Conservation (phyloP, 768 basidiomycete genomes). For the Calocera viscosa region DNA sequence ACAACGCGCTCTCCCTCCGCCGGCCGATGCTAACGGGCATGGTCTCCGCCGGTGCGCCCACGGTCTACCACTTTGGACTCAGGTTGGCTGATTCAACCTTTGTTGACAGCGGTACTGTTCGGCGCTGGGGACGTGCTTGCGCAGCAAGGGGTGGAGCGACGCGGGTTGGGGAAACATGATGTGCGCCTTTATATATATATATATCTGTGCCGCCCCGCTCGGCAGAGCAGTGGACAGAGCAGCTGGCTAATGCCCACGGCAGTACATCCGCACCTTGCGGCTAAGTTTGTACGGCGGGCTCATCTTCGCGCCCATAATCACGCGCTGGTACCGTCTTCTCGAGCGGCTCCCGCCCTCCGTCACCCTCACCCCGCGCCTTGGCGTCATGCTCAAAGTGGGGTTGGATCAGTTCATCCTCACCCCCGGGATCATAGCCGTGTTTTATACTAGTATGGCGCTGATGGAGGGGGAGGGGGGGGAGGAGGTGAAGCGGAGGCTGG, state of each 20-base stretch:
- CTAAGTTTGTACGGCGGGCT: constrained; percentile 62
- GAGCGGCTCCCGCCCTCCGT: constrained; percentile 41
- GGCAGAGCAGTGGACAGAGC: too few relatives aligned
- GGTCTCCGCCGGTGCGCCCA: background rate
- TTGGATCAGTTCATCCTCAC: constrained; percentile 71
- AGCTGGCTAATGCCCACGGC: background rate
- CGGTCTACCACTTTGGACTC: background rate
- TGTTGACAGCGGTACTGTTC: constrained; percentile 38
- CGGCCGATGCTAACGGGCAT: background rate
- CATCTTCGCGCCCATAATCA: constrained; percentile 70
- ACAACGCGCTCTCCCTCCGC: background rate
- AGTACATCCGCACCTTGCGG: constrained; percentile 51
- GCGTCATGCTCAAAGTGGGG: constrained; percentile 39
- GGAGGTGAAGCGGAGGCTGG: constrained; percentile 40
- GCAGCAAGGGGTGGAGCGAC: constrained; percentile 69
- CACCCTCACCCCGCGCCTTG: constrained; percentile 1
- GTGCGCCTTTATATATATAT: too few relatives aligned
- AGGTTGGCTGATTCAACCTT: background rate
- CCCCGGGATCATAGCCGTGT: constrained; percentile 47
- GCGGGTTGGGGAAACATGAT: constrained; percentile 55
- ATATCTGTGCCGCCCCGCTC: too few relatives aligned
- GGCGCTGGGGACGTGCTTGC: constrained; percentile 70
- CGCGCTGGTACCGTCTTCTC: constrained; percentile 68
- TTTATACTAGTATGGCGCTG: constrained; percentile 66
- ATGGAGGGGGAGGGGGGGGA: constrained; percentile 57